Base-by-base conservation (phyloP, 805 yeast species). In the Candida cerambycidarum region DNA sequence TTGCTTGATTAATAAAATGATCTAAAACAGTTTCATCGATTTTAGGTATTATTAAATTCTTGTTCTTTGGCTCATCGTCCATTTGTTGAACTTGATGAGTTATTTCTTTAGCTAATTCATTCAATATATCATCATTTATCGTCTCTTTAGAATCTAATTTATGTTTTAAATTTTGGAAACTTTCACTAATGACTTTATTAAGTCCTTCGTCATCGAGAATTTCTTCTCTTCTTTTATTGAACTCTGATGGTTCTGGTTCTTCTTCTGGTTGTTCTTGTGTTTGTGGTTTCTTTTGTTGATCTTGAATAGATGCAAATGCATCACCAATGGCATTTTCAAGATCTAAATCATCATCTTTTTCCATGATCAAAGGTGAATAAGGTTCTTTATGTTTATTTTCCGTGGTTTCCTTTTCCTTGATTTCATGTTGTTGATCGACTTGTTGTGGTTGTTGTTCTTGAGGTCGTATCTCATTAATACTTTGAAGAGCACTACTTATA, bases 261-360 rank as follows among this genome's bases (percentile, higher is more conserved):
- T 21, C 25, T 8, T 36, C 25, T 19, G 19, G 18, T 21, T 41
- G 24, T 6, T 21, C 15, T 28, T 17, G 29, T 16, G 29, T 5
- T 25, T 25, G 29, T 9, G 7, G 29, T 9, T 9, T 25, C 31
- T 13, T 11, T 28, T n/a, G 18, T 28, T 17, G 18, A 17, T 6
- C 14, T 19, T 42, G 45, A n/a, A 47, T 41, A 6, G 60, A 50
- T 39, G 53, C 57, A 44, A 69, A 64, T 2, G 69, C 75, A 50
- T 63, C 61, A 16, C 71, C 73, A 39, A 69, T 67, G 27, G 72
- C 73, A 34, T 54, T 55, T 44, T 65, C 62, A 19, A 64, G 54
- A 32, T 57, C 66, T 2, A 52, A 21, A 34, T 61, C 65, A 15
- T 48, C 57, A 13, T 45, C 46, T 31, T 46, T 44, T 16, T 44